Evolutionary conservation across 305 asterid species (phyloP).

Genomic region (Rubia tinctorum): DNA sequence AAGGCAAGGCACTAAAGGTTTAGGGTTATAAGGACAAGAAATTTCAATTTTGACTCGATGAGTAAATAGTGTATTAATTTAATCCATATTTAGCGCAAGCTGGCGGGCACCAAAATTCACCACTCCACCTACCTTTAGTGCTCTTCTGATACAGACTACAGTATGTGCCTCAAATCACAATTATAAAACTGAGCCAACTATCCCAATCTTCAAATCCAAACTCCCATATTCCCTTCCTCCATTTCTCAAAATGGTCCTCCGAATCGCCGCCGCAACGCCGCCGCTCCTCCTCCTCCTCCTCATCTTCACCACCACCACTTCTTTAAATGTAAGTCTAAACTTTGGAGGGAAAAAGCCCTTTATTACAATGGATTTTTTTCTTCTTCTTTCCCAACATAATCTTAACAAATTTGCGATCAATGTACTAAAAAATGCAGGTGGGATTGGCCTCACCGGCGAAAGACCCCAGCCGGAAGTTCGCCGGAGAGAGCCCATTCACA

Average conservation of each 20-base stretch:
- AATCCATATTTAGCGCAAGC: not conserved
- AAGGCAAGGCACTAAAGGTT: too few species aligned
- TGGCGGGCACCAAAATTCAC: not conserved
- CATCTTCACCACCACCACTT: conserved; percentile 10
- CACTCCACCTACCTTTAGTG: not conserved
- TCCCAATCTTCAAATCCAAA: not conserved
- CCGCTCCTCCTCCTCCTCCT: conserved; percentile 5
- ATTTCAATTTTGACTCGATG: not conserved
- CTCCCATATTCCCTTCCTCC: not conserved
- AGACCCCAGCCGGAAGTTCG: conserved; percentile 20
- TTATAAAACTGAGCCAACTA: not conserved
- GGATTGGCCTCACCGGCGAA: conserved; percentile 25
- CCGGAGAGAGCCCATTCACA: conserved; percentile 53
- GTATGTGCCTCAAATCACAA: not conserved
- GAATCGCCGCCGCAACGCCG: not conserved
- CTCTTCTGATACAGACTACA: not conserved
- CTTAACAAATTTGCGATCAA: not conserved
- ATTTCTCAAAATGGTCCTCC: not conserved
- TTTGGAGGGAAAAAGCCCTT: not conserved
- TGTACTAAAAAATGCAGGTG: conserved; percentile 38
- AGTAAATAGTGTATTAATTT: not conserved
- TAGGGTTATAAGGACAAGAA: too few species aligned
- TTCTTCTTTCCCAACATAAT: too few species aligned
- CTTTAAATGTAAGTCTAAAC: conserved; percentile 36
- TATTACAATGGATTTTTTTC: too few species aligned